phyloP scores from a whole-genome alignment of 1,284 basidiomycete species.

The Agaricales sp. region DNA sequence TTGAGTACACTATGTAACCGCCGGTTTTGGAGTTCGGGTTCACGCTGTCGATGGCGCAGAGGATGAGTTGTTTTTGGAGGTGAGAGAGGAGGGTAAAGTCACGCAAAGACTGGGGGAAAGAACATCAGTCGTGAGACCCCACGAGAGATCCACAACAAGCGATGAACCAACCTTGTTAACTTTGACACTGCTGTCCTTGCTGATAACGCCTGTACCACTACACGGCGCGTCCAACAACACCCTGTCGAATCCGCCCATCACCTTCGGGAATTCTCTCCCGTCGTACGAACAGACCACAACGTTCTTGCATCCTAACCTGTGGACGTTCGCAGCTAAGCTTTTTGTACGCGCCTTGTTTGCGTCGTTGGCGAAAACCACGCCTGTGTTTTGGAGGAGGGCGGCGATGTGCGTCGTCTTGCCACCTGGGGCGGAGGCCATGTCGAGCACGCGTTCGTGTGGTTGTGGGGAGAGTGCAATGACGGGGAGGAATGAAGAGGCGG shows the following conservation, averaged over 20 bases:
- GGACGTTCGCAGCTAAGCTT: conserved; percentile 93
- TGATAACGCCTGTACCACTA: conserved; percentile 96
- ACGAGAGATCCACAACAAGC: conserved; percentile 2
- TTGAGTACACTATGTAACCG: conserved; percentile 95
- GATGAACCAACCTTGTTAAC: conserved; percentile 77
- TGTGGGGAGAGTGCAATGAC: conserved; percentile 93
- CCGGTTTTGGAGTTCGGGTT: conserved; percentile 85
- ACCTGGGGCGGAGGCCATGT: conserved; percentile 98
- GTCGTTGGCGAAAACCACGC: conserved; percentile 97
- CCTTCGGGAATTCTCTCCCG: conserved; percentile 97
- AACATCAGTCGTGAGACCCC: conserved; percentile 6
- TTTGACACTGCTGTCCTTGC: conserved; percentile 96
- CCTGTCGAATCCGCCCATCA: conserved; percentile 97
- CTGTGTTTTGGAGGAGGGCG: conserved; percentile 95
- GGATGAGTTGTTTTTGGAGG: conserved; percentile 95
- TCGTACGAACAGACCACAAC: conserved; percentile 97
- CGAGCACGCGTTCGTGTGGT: conserved; percentile 89
- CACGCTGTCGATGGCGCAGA: conserved; percentile 97
- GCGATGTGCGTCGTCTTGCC: conserved; percentile 97
- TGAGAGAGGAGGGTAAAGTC: conserved; percentile 94
- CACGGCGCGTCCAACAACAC: conserved; percentile 97
- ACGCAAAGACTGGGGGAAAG: conserved; percentile 63
- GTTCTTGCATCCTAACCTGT: conserved; percentile 96
- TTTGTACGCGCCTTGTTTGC: conserved; percentile 93
- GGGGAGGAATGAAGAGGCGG: conserved; percentile 97